phyloP scores from a whole-genome alignment of 2,329 filamentous ascomycete species.

The Claviceps sp. region DNA sequence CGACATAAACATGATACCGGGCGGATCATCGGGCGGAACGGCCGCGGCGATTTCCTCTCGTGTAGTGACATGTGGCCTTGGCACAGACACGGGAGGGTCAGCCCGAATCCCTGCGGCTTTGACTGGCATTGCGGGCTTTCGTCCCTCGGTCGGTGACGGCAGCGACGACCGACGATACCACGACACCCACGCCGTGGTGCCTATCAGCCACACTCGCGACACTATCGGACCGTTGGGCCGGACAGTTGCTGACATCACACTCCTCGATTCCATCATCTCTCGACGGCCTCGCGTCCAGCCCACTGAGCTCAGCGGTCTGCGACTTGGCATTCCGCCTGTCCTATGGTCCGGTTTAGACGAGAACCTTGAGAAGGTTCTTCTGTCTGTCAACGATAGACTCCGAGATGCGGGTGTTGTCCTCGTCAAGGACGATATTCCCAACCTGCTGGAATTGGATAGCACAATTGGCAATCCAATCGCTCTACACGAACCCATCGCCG shows the following conservation, averaged over 20 bases:
- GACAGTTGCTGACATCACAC: conserved; percentile 51
- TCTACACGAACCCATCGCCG: conserved; percentile 5
- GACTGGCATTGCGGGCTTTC: conserved; percentile 10
- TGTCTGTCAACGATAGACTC: conserved; percentile 3
- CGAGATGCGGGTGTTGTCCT: conserved; percentile 6
- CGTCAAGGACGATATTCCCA: conserved; percentile 7
- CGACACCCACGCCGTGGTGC: conserved; percentile 35
- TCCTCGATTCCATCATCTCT: conserved; percentile 49
- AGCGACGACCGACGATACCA: conserved; percentile 7
- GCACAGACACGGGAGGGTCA: conserved; percentile 12
- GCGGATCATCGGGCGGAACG: conserved; percentile 11
- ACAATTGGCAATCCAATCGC: conserved; percentile 4
- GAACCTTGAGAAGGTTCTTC: conserved; percentile 3
- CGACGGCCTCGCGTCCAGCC: conserved; percentile 23
- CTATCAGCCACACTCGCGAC: conserved; percentile 51
- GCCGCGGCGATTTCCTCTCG: conserved; percentile 10
- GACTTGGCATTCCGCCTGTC: conserved; percentile 7
- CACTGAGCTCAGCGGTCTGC: conserved; percentile 2
- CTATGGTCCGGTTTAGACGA: conserved; percentile 9
- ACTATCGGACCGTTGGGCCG: conserved; percentile 52
- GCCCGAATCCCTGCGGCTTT: conserved; percentile 10
- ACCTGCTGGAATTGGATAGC: conserved; percentile 5
- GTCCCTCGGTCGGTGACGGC: conserved; percentile 9
- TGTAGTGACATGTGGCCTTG: conserved; percentile 10
- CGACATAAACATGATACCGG: conserved; percentile 7